Evolutionary conservation across 2,329 filamentous ascomycete genomes (phyloP), one percentile per base, ranked within the genome.

Genomic region (Aspergillus aculeatus): DNA sequence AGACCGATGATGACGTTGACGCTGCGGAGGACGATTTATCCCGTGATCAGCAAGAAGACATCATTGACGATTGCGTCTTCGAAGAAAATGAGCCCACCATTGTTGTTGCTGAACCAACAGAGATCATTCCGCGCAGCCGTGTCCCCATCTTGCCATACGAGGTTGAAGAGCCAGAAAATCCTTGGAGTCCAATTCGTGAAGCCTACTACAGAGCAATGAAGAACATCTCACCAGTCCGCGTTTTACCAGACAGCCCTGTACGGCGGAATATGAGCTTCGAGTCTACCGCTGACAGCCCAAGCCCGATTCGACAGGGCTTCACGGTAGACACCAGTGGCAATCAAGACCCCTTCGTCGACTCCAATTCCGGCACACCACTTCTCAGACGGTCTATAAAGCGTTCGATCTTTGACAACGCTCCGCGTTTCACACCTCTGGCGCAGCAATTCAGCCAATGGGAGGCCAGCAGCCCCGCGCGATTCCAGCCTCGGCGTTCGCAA

Each of bases 351-450:
- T 55, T 55, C 10, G 41, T 48, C 14, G 53, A 55, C n/a, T 9
- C 19, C n/a, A 35, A 11, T 32, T 24, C 31, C 12, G 41, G 44
- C 10, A 55, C 53, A 1, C 53, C 53, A 32, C 53, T 44, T 21
- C 53, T 41, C 19, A 47, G 53, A 23, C 48, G 12, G 29, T 55
- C 53, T 5, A 48, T 47, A 32, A 29, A 47, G 2, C 58, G 63
- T 35, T 62, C 70, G 31, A 49, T 60, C 23, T 57, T 62, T 50
- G 67, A 62, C 47, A 63, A 57, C 31, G 75, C 77, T 19, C 70
- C 84, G 54, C 86, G 86, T 2, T 88, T 90, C 62, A 89, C 86
- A 1, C 85, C 87, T 24, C 76, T 91, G 41, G 85, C 85, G 4
- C 78, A 83, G 41, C 83, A 88, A 66, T 76, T 91, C 4, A 82